phyloP scores from a whole-genome alignment of 768 basidiomycete genomes.

The Leucocoprinus sp. region DNA sequence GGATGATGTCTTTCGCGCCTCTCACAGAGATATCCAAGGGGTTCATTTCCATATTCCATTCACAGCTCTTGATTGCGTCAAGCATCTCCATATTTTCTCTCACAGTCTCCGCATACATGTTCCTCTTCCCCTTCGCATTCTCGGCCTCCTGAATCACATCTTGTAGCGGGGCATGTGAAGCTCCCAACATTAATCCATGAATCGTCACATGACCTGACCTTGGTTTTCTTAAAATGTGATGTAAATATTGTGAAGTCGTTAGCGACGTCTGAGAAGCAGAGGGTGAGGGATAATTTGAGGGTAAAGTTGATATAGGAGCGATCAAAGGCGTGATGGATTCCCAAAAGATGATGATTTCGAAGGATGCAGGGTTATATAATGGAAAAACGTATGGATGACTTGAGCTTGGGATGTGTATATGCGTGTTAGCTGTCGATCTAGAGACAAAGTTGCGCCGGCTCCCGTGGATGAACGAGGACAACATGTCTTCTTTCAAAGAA shows the following conservation, averaged over 20 bases:
- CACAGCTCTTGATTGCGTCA: conserved; percentile 54
- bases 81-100: conserved; percentile 63
- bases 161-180: conserved; percentile 57
- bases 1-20: conserved; percentile 33
- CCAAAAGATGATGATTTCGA: conserved; percentile 78
- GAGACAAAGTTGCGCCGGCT: conserved; percentile 37
- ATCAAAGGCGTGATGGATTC: conserved; percentile 36
- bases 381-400: conserved; percentile 64
- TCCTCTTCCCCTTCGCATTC: conserved; percentile 60
- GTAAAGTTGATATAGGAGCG: neutral
- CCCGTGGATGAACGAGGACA: conserved; percentile 32
- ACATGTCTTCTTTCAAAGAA: conserved; percentile 11
- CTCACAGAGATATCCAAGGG: conserved; percentile 52
- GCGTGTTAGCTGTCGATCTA: conserved; percentile 20
- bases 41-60: conserved; percentile 77
- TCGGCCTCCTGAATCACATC: conserved; percentile 53
- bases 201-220: conserved; percentile 56
- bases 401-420: conserved; percentile 49
- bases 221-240: conserved; percentile 20
- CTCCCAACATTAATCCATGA: conserved; percentile 56
- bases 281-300: conserved; percentile 5
- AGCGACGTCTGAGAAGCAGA: conserved; percentile 1
- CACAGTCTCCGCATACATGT: conserved; percentile 88
- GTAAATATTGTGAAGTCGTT: neutral
- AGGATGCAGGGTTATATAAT: conserved; percentile 60